Percentiles rank a stretch among this genome's conserved stretches.
Conservation (phyloP, 805 yeast species). For the Nakazawaea wickerhamii region DNA sequence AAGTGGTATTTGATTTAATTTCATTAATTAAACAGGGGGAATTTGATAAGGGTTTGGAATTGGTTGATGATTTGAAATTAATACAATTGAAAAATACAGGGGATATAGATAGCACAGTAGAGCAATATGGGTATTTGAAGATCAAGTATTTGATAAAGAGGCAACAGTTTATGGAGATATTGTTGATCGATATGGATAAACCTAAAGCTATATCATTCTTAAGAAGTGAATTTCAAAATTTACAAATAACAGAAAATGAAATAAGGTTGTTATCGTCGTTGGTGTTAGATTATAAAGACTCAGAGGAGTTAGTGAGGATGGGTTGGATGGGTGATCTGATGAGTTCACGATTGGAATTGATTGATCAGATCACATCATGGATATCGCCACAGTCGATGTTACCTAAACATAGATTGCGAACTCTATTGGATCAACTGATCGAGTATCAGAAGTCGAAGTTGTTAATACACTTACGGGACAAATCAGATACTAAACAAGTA, state of each 20-base stretch:
- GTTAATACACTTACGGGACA: constrained; percentile 28
- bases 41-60: constrained; percentile 32
- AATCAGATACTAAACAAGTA: constrained; percentile 18
- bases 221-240: constrained; percentile 28
- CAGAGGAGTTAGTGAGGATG: constrained; percentile 17
- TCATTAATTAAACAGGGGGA: constrained; percentile 34
- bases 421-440: constrained; percentile 47
- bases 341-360: constrained; percentile 34
- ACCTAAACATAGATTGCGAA: constrained; percentile 46
- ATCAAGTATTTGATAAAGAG: constrained; percentile 31
- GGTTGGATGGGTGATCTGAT: constrained; percentile 28
- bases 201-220: constrained; percentile 32
- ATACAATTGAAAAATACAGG: neutral
- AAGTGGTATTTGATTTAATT: constrained; percentile 32
- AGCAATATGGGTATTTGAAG: constrained; percentile 1
- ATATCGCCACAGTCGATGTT: constrained; percentile 49
- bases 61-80: constrained; percentile 17
- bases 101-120: neutral
- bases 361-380: constrained; percentile 36
- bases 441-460: constrained; percentile 37
- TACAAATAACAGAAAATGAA: constrained; percentile 17
- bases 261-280: constrained; percentile 18
- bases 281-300: constrained; percentile 25
- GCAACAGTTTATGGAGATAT: constrained; percentile 35
- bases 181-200: constrained; percentile 27